Evolutionary conservation across 2,329 filamentous ascomycete species (phyloP), one percentile per base, ranked within the genome.

Genomic region (Sporothrix variecibatus): DNA sequence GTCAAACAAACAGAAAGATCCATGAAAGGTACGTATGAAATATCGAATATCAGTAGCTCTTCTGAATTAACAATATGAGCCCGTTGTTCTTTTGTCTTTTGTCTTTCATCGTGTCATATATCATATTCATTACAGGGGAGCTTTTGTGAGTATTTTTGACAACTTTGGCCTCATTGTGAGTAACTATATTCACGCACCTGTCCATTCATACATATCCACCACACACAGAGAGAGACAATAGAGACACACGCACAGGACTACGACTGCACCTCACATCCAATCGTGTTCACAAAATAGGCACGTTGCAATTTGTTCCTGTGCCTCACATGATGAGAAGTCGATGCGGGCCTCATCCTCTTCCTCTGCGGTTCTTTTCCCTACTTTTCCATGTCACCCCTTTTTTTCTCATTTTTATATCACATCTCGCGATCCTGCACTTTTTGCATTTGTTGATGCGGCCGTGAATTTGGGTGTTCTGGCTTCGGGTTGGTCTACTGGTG

Each of bases 141-240:
- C 40, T 40, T 20, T 60, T 56, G 51, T 56, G 11, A 15, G 26
- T 28, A 34, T 34, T 60, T 8, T 20, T 20, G 26, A 56, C 43
- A 49, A 17, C 1, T 17, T 20, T 26, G 51, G 8, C 51, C 51
- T 8, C 4, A 26, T 56, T 56, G 51, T 26, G 3, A 20, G 56
- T 43, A 34, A 65, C 60, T 65, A 65, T 65, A 65, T 65, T 65
- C 60, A 65, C 20, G 60, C 60, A 60, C 31, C 26, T 60, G 56
- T 17, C 56, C 17, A 17, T 38, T 3, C 28, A 34, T 17, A 34
- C 56, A 31, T 31, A 20, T 20, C 4, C 15, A 49, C 51, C 46
- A 20, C 46, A 4, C n/a, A n/a, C 17, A n/a, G 0, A 51, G 17
- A 51, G 17, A 51, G 17, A 51, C 15, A 51, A 51, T 20, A 51